phyloP scores from a whole-genome alignment of 768 basidiomycete species.

The Boletus vinaceobasis region DNA sequence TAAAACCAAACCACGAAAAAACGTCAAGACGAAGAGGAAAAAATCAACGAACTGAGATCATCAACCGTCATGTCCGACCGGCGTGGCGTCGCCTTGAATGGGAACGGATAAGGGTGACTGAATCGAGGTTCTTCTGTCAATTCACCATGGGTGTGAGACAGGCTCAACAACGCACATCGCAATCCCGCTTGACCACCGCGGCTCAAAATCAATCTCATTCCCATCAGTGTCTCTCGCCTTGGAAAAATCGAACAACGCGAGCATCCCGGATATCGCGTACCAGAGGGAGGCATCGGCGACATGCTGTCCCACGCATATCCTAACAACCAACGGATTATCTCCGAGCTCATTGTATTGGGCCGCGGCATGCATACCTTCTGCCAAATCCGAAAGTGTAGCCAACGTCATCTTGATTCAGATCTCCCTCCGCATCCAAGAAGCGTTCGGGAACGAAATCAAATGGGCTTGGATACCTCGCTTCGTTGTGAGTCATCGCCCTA shows the following conservation, averaged over 20 bases:
- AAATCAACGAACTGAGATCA: neutral
- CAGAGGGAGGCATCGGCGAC: constrained; percentile 29
- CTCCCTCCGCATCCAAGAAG: constrained; percentile 21
- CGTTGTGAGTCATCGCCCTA: constrained; percentile 35
- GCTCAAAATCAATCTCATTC: constrained; percentile 19
- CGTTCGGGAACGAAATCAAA: constrained; percentile 33
- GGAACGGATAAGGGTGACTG: constrained; percentile 19
- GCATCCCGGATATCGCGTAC: constrained; percentile 25
- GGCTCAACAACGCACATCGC: constrained; percentile 7
- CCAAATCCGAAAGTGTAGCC: constrained; percentile 24
- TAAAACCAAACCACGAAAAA: neutral
- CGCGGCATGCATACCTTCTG: constrained; percentile 14
- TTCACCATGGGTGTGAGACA: too few species aligned
- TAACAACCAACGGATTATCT: neutral
- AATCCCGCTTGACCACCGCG: constrained; percentile 15
- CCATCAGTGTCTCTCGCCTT: constrained; percentile 22
- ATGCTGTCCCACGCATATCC: constrained; percentile 24
- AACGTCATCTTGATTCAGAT: constrained; percentile 22
- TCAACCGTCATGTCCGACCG: neutral
- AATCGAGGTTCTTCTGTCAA: neutral
- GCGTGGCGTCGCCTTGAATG: constrained; percentile 11
- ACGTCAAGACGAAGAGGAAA: neutral
- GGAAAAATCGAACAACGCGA: constrained; percentile 28
- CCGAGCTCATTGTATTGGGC: neutral
- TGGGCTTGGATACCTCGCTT: constrained; percentile 30